phyloP scores from a whole-genome alignment of 345 rosid species.

The Arabis hirsuta region DNA sequence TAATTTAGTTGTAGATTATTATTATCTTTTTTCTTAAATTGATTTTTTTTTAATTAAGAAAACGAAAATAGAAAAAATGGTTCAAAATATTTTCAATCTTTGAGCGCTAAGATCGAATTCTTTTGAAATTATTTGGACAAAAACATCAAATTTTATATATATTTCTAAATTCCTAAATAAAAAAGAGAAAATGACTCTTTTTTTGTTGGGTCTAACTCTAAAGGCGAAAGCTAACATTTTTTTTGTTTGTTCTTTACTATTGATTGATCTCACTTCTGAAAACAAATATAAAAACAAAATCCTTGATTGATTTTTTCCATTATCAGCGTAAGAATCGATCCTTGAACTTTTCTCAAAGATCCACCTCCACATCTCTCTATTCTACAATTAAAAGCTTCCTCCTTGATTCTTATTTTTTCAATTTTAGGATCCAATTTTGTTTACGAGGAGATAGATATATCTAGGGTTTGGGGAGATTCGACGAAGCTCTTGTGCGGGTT shows the following conservation, averaged over 20 bases:
- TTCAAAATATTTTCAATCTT: constrained; percentile 4
- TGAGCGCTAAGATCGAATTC: constrained; percentile 30
- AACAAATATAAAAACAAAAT: constrained; percentile 3
- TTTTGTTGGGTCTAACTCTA: not conserved
- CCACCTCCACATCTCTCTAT: constrained; percentile 21
- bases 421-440: constrained; percentile 23
- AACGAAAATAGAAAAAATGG: not conserved
- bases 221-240: not conserved
- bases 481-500: constrained; percentile 56
- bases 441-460: not conserved
- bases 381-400: not conserved
- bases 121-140: not conserved
- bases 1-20: not conserved
- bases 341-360: constrained; percentile 23
- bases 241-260: not conserved
- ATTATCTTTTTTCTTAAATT: not conserved
- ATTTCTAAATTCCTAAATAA: not conserved
- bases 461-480: constrained; percentile 36
- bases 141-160: too few species aligned
- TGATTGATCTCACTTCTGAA: constrained; percentile 1
- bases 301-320: constrained; percentile 30
- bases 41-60: not conserved
- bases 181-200: not conserved
- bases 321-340: constrained; percentile 43
- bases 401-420: not conserved